Evolutionary conservation across 2,329 filamentous ascomycete species (phyloP), one percentile per base, ranked within the genome.

Genomic region (Colletotrichum orchidophilum): DNA sequence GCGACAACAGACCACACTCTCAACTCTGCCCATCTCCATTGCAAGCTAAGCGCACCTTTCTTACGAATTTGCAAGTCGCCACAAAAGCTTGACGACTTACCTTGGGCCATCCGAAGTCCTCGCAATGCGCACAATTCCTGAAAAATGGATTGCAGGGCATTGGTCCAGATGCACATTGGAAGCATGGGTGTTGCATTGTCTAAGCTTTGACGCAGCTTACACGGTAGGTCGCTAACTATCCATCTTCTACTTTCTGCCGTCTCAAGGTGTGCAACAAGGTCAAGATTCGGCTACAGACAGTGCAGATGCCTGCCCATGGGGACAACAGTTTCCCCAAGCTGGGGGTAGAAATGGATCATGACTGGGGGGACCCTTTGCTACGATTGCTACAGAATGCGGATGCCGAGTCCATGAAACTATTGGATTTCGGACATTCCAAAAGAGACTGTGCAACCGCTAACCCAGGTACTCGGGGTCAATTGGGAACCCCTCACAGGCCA

Each of bases 21-120:
- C 54, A 70, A 70, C 66, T 70, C 27, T 65, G 66, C 46, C 33
- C 46, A 13, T 60, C 55, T 54, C 49, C 46, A 46, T 49, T 27
- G 26, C 54, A 39, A 35, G n/a, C 59, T 13, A 39, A 21, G 50
- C 61, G 21, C 39, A 42, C 39, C 9, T 26, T 26, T 57, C 29
- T 21, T 6, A 11, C 7, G 31, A 18, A 18, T 21, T 21, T 21
- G 24, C 50, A 31, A 39, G 13, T 33, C 24, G 31, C 31, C 53
- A 59, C 60, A 26, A 69, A 46, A 64, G 60, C 66, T 64, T 64
- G 53, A 64, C 52, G 50, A 26, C 24, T 52, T n/a, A 50, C 26
- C 52, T 33, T 53, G 39, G 21, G 12, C 29, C 52, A 39, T 60
- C 66, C 54, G 46, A 70, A 65, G 53, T 55, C 6, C 15, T 13